Percentiles rank a stretch among this genome's conserved stretches.
Conservation (phyloP, 2,329 filamentous ascomycete genomes). For the Ophiosphaerella herpotricha region DNA sequence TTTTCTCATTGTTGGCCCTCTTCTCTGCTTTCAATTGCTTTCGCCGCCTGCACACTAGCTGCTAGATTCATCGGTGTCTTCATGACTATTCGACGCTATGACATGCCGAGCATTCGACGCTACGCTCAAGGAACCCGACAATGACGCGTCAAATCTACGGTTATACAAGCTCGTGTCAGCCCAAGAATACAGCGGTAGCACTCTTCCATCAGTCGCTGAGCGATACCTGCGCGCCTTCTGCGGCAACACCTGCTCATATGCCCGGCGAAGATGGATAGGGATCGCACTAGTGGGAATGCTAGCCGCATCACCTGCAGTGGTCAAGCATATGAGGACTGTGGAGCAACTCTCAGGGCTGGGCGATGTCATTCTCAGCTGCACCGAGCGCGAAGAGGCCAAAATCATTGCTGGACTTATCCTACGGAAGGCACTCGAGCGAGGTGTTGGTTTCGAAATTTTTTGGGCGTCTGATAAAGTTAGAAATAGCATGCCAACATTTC, state of each 20-base stretch:
- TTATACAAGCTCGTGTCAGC: slow-evolving; percentile 24
- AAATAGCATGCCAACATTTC: slow-evolving; percentile 30
- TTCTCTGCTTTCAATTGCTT: slow-evolving; percentile 1
- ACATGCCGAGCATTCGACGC: slow-evolving; percentile 20
- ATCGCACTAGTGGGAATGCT: slow-evolving; percentile 37
- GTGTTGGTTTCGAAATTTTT: slow-evolving; percentile 29
- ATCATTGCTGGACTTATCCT: slow-evolving; percentile 40
- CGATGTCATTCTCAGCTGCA: slow-evolving; percentile 22
- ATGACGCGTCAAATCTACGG: slow-evolving; percentile 18
- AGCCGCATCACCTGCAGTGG: slow-evolving; percentile 17
- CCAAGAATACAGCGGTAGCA: slow-evolving; percentile 7
- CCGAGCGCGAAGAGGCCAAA: slow-evolving; percentile 35
- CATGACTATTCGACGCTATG: slow-evolving; percentile 12
- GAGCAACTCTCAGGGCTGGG: slow-evolving; percentile 25
- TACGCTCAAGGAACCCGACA: slow-evolving; percentile 27
- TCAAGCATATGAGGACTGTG: slow-evolving; percentile 16
- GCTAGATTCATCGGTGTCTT: not conserved
- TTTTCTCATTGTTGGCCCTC: not conserved
- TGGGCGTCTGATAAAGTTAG: slow-evolving; percentile 32
- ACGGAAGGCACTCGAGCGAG: slow-evolving; percentile 24
- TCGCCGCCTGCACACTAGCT: not conserved
- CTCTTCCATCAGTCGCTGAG: slow-evolving; percentile 20
- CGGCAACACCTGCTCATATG: slow-evolving; percentile 15
- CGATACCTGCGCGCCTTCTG: slow-evolving; percentile 36
- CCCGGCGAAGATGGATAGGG: slow-evolving; percentile 38